Base-by-base conservation (phyloP, 306 rosid species). In the Cicer arietinum region DNA sequence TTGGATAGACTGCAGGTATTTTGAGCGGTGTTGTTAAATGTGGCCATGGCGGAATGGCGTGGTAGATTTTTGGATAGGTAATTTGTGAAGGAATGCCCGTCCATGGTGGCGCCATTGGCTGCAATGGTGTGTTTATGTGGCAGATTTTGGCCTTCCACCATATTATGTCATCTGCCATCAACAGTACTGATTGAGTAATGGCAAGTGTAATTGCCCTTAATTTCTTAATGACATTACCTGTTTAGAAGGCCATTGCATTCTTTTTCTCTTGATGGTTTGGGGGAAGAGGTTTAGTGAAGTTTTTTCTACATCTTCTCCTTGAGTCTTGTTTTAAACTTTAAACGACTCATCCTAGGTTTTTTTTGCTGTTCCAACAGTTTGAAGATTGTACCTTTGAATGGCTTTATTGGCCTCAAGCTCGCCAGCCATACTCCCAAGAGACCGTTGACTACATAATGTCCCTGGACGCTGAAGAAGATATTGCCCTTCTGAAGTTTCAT, bases 361-460 rank as follows among this genome's bases (percentile, higher is more conserved):
- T 68, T 86, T 52, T 71, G 30, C 30, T 14, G 6, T 75, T 45
- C 63, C 69, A 81, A 82, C 89, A 93, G 97, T 91, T 94, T 74
- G 97, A 94, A 84, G 98, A 94, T 78, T 89, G 96, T 68, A 91
- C 98, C 79, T 94, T 94, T 59, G 98, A 94, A 75, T 94, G 98
- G 98, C 94, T 94, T 48, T 91, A 91, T 69, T 94, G 98, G 98
- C 94, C 98, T 17, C 98, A 94, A 86, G 91, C 98, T 69, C 91
- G 85, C 76, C 75, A 86, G 75, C 88, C 90, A 2, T 94, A 83
- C 83, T 80, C 91, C 16, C 78, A 77, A 0, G 96, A 90, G 86
- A 84, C 83, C 37, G 14, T 91, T 45, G 88, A 90, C 43, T 91
- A 94, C 82, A 80, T 94, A 62, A 88, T 77, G 25, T 91, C 88